phyloP scores from a whole-genome alignment of 2,329 filamentous ascomycete genomes.

The Xylaria polymorpha region DNA sequence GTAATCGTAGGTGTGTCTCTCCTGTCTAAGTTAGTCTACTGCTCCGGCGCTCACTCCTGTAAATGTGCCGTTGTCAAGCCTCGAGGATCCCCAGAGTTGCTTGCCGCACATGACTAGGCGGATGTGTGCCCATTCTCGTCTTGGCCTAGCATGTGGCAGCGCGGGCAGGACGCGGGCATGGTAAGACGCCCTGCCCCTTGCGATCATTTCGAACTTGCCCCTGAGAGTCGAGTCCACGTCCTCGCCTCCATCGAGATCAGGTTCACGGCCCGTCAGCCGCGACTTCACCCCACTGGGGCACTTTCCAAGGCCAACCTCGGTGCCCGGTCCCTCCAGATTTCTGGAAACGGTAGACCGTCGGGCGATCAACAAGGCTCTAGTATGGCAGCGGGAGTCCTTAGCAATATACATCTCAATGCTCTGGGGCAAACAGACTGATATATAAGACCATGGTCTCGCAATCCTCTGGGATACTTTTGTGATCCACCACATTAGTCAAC shows the following conservation, averaged over 20 bases:
- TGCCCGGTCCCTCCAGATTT: slow-evolving; percentile 28
- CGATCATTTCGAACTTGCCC: slow-evolving; percentile 20
- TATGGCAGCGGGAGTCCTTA: slow-evolving; percentile 7
- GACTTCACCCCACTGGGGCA: slow-evolving; percentile 27
- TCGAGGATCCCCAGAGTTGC: slow-evolving; percentile 10
- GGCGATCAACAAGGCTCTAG: slow-evolving; percentile 9
- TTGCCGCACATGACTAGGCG: slow-evolving; percentile 15
- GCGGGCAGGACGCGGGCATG: slow-evolving; percentile 12
- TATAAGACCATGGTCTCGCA: slow-evolving; percentile 39
- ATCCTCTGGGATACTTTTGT: slow-evolving; percentile 35
- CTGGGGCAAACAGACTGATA: slow-evolving; percentile 21
- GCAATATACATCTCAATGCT: slow-evolving; percentile 6
- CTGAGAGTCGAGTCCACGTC: slow-evolving; percentile 23
- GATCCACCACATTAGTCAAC: slow-evolving; percentile 35
- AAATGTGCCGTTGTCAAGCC: slow-evolving; percentile 4
- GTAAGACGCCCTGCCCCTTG: slow-evolving; percentile 19
- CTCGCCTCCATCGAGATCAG: slow-evolving; percentile 21
- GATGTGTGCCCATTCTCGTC: slow-evolving; percentile 23
- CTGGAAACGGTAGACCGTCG: slow-evolving; percentile 32
- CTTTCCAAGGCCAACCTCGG: slow-evolving; percentile 22
- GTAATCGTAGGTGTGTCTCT: slow-evolving; percentile 23
- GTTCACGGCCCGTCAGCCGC: slow-evolving; percentile 41
- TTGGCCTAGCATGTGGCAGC: slow-evolving; percentile 30
- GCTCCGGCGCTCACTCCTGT: slow-evolving; percentile 17
- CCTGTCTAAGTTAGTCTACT: slow-evolving; percentile 7